Evolutionary conservation across 345 rosid genomes (phyloP), one percentile per base, ranked within the genome.

Genomic region (Bruguiera gymnorhiza): DNA sequence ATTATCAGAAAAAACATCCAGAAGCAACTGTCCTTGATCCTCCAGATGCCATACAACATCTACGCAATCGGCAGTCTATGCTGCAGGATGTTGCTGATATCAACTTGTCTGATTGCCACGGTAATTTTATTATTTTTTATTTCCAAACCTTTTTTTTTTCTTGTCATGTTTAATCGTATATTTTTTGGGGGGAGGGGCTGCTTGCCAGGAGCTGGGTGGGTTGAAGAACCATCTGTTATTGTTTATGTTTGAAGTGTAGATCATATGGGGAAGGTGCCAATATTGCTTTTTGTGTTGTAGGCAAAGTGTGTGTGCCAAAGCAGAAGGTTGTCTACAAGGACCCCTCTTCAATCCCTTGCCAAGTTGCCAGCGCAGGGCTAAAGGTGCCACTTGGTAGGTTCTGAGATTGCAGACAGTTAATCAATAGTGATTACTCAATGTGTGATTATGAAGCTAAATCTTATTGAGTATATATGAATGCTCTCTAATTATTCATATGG

Each of bases 11-110:
- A 75, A 85, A 81, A 69, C 84, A 93, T 80, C 97, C 96, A 52
- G 92, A 89, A 80, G 97, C 89, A 51, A 79, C 81, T 31, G 85
- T 93, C 31, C 78, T 93, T 61, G 98, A 93, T 86, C 92, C 96
- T 69, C 98, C 97, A 39, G 75, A 87, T 82, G 84, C 98, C 21
- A 93, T 91, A 66, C 70, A 77, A 60, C 91, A 75, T 78, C 73
- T 91, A 63, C 74, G 69, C 31, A 89, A 91, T 75, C 89, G 97
- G 37, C 91, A 93, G 70, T 89, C 91, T 16, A 93, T 93, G 98
- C 97, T 93, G 20, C 91, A 86, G 76, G 86, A 86, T 65, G 93
- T 89, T 62, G 89, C 87, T 43, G 87, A 89, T 64, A 70, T 93
- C n/a, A 78, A 88, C 70, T 82, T 91, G 74, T 76, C 88, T 18